Base-by-base conservation (phyloP, 805 yeast species). In the Saturnispora mendoncae region DNA sequence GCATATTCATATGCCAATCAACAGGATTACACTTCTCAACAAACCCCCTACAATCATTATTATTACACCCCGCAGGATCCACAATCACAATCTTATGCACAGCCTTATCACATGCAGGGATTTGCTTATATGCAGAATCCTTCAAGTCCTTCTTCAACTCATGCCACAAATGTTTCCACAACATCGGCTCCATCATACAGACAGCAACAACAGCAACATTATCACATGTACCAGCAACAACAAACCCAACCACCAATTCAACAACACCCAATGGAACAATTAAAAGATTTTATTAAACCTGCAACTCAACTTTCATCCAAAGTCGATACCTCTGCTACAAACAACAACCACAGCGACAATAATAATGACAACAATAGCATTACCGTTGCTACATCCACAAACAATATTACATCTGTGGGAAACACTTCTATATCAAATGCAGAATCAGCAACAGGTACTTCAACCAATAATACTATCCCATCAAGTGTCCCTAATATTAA, bases 201-300 rank as follows among this genome's bases (percentile, higher is more conserved):
- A 19, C 33, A 4, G 4, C 43, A 43, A 23, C 52, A 42, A 43
- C 50, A 37, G 19, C 47, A 42, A 25, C 33, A 33, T 15, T 24
- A 43, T 13, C 45, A 30, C 14, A 34, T n/a, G 15, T 17, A 14
- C 14, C 33, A 20, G 13, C 38, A 19, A 17, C 26, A 6, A 3
- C 41, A 34, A 21, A 17, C 20, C 5, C 34, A 21, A 23, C 43
- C 18, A n/a, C 41, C 18, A 35, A 34, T 18, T 19, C 33, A 29
- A 17, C 33, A 6, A 29, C 33, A 17, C 10, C 46, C 20, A 33
- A 31, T 13, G 6, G 19, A 20, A 13, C 42, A 39, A 21, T 20
- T 33, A 25, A 30, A 39, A 18, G 33, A 32, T 21, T 15, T 7
- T 19, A 18, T 27, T 6, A 30, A 39, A 19, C 42, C 17, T 7